Evolutionary conservation across 177 flowering plant genomes (phyloP).

Genomic region (Vitis hybrid): DNA sequence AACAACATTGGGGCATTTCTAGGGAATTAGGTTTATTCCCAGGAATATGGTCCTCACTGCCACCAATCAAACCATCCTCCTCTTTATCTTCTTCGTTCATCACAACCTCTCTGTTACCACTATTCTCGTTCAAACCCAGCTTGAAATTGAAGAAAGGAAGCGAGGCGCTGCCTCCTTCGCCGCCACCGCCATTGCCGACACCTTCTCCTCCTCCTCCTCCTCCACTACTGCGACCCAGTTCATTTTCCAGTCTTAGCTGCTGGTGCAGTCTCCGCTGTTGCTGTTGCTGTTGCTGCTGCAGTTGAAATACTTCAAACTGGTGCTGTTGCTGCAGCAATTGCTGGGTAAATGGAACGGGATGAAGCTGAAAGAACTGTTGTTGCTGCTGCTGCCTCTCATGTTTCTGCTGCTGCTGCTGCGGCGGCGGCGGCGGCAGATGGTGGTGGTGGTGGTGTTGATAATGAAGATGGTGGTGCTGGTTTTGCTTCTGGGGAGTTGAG

Average conservation of each 20-base stretch:
- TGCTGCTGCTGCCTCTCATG: neutral
- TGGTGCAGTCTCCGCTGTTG: conserved; percentile 12
- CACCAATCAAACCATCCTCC: too few species aligned
- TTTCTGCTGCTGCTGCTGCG: neutral
- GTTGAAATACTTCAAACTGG: conserved; percentile 10
- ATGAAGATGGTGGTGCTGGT: conserved; percentile 2
- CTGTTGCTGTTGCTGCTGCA: conserved; percentile 17
- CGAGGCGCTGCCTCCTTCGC: neutral
- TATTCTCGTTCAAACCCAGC: conserved; percentile 17
- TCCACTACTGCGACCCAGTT: too few species aligned
- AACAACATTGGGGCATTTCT: conserved; percentile 4
- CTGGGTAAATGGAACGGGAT: conserved; percentile 11
- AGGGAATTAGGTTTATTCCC: neutral
- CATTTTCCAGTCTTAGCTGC: neutral
- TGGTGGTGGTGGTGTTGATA: conserved; percentile 8
- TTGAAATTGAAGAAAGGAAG: conserved; percentile 19
- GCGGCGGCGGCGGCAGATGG: neutral
- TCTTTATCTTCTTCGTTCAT: neutral
- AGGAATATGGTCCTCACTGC: neutral
- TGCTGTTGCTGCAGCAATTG: conserved; percentile 19
- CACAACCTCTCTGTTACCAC: neutral
- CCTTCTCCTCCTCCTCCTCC: neutral
- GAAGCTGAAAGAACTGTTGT: neutral
- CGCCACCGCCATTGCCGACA: neutral
- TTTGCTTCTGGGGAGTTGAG: conserved; percentile 7